These are phyloP conservation scores for Cytospora piceae DNA, from an alignment of 2,329 filamentous ascomycete genomes.

Conservation along the genomic window DNA sequence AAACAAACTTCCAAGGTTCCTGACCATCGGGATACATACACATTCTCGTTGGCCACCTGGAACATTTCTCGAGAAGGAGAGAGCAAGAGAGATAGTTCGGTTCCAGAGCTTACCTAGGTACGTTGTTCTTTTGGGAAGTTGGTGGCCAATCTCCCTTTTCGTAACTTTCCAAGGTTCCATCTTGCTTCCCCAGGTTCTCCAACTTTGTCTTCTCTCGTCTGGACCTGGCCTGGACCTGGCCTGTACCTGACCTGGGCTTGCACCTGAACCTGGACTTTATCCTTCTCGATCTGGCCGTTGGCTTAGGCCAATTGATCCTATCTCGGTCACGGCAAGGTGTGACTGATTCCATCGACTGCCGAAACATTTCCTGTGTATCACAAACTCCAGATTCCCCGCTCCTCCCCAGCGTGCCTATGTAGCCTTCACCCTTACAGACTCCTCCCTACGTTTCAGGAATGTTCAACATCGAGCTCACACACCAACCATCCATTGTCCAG, in stretches of 20 bases:
- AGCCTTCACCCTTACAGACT: not conserved
- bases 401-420: not conserved
- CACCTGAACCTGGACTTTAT: not conserved
- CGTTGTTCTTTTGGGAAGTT: not conserved
- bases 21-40: not conserved
- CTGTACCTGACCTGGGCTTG: constrained; percentile 4
- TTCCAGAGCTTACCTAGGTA: constrained; percentile 5
- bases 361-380: constrained; percentile 15
- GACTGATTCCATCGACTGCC: constrained; percentile 18
- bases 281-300: constrained; percentile 3
- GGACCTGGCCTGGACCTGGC: not conserved
- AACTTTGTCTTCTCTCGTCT: constrained; percentile 10
- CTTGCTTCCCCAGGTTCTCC: constrained; percentile 10
- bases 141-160: constrained; percentile 2
- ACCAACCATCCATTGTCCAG: not conserved
- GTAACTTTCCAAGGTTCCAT: constrained; percentile 5
- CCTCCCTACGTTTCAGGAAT: constrained; percentile 22
- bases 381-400: constrained; percentile 24
- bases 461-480: constrained; percentile 8
- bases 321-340: constrained; percentile 7
- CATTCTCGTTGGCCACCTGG: not conserved
- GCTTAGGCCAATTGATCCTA: not conserved
- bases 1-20: not conserved
- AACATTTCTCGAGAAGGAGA: no score
- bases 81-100: not conserved